Percentiles rank a stretch among this genome's conserved stretches.
Evolutionary conservation across 495 filamentous ascomycete species (phyloP).

Genomic region (Usnea hakonensis): DNA sequence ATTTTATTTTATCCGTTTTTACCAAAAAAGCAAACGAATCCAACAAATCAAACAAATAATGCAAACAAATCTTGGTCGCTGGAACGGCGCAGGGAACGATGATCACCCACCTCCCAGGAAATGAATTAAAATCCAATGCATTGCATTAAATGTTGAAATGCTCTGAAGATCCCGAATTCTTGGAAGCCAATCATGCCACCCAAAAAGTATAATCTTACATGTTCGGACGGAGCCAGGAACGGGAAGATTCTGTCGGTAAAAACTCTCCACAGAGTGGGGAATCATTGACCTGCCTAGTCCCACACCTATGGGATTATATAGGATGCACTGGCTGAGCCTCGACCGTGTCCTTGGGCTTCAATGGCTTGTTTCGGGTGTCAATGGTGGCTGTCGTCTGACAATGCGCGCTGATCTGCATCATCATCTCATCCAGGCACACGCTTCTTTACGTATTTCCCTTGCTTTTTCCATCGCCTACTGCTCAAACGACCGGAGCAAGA

Average conservation of each 20-base stretch:
- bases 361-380: too few species aligned
- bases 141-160: too few species aligned
- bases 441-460: too few species aligned
- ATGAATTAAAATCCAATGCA: not conserved
- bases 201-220: not conserved
- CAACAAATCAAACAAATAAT: too few species aligned
- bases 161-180: not conserved
- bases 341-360: not conserved
- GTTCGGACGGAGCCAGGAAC: not conserved
- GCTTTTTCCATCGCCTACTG: too few species aligned
- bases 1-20: too few species aligned
- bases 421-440: not conserved
- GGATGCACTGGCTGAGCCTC: not conserved
- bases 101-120: not conserved
- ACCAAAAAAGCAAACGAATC: too few species aligned
- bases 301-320: not conserved
- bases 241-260: conserved; percentile 12
- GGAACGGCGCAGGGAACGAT: not conserved
- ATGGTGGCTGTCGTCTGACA: not conserved
- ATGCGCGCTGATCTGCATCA: not conserved
- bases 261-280: conserved; percentile 9
- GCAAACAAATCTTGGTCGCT: too few species aligned
- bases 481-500: too few species aligned
- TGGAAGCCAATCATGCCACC: conserved; percentile 12
- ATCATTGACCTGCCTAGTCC: not conserved